Percentiles rank a stretch among this genome's conserved stretches.
Evolutionary conservation across 2,329 filamentous ascomycete species (phyloP).

Genomic region (Periconia sp.): DNA sequence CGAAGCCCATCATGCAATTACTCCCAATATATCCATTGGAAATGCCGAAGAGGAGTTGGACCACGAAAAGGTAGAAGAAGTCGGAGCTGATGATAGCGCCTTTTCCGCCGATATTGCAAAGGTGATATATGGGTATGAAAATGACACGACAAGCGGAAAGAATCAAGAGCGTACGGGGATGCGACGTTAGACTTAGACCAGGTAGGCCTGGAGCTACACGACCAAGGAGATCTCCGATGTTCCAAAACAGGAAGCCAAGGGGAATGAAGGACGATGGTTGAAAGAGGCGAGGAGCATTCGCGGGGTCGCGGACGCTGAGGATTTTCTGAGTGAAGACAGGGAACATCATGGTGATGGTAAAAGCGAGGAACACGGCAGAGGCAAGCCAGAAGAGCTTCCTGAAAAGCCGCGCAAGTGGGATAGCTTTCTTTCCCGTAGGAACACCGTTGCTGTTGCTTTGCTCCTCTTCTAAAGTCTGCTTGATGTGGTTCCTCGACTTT

Average conservation of each 20-base stretch:
- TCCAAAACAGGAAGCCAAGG: slow-evolving; percentile 91
- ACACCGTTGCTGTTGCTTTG: slow-evolving; percentile 28
- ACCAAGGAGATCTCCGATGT: slow-evolving; percentile 82
- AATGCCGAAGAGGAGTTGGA: slow-evolving; percentile 83
- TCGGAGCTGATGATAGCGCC: slow-evolving; percentile 76
- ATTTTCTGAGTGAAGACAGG: slow-evolving; percentile 79
- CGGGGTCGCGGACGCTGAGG: slow-evolving; percentile 48
- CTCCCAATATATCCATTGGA: slow-evolving; percentile 88
- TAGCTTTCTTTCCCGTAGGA: slow-evolving; percentile 47
- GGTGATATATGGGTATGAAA: slow-evolving; percentile 83
- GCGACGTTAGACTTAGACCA: slow-evolving; percentile 62
- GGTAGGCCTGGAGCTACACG: slow-evolving; percentile 70
- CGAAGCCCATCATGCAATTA: slow-evolving; percentile 89
- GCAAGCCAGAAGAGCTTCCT: slow-evolving; percentile 80
- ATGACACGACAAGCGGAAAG: slow-evolving; percentile 68
- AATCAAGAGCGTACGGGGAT: slow-evolving; percentile 71
- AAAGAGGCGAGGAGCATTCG: slow-evolving; percentile 64
- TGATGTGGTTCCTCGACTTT: slow-evolving; percentile 30
- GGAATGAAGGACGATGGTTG: slow-evolving; percentile 83
- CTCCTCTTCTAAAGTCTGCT: slow-evolving; percentile 23
- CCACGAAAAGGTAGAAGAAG: slow-evolving; percentile 82
- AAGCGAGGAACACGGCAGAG: slow-evolving; percentile 78
- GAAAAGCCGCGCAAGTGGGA: slow-evolving; percentile 71
- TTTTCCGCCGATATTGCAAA: slow-evolving; percentile 84
- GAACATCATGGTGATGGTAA: slow-evolving; percentile 89